Conservation (phyloP, 1,284 basidiomycete species). For the Ceratobasidium papillatum region DNA sequence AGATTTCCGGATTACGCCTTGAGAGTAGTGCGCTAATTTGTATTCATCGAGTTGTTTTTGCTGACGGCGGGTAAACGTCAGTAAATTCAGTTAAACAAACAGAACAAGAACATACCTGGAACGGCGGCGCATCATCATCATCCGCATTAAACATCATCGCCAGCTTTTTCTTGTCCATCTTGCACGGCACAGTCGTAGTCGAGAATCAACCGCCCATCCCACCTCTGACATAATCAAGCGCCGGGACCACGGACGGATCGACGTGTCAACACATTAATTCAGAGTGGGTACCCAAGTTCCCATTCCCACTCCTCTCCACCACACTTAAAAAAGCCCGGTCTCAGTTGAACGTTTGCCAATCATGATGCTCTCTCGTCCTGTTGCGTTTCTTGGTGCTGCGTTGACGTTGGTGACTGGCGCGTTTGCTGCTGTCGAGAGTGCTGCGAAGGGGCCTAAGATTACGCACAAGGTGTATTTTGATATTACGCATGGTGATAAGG, state of each 20-base stretch:
- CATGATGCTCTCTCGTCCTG: constrained; percentile 37
- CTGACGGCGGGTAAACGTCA: constrained; percentile 61
- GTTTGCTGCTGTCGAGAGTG: constrained; percentile 10
- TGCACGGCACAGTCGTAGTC: background rate
- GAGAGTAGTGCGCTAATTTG: constrained; percentile 77
- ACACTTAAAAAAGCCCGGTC: background rate
- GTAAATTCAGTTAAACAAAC: constrained; percentile 48
- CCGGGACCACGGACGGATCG: constrained; percentile 48
- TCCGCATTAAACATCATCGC: constrained; percentile 83
- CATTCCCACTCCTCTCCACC: constrained; percentile 7
- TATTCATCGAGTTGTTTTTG: constrained; percentile 62
- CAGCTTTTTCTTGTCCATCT: constrained; percentile 64
- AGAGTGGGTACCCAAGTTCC: background rate
- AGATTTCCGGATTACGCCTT: constrained; percentile 78
- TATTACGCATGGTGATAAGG: constrained; percentile 86
- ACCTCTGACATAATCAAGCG: constrained; percentile 5
- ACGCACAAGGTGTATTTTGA: constrained; percentile 95
- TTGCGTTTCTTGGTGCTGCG: constrained; percentile 21
- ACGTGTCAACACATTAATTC: constrained; percentile 48
- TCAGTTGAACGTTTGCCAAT: background rate
- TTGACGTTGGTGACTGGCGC: constrained; percentile 18
- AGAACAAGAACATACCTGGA: constrained; percentile 79
- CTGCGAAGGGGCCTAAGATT: constrained; percentile 78
- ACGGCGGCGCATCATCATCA: constrained; percentile 76
- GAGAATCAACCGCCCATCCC: background rate